Percentiles rank a stretch among this genome's conserved stretches.
These are phyloP conservation scores for Malassezia equina DNA, from an alignment of 1,284 basidiomycete species.

Conservation along the genomic window DNA sequence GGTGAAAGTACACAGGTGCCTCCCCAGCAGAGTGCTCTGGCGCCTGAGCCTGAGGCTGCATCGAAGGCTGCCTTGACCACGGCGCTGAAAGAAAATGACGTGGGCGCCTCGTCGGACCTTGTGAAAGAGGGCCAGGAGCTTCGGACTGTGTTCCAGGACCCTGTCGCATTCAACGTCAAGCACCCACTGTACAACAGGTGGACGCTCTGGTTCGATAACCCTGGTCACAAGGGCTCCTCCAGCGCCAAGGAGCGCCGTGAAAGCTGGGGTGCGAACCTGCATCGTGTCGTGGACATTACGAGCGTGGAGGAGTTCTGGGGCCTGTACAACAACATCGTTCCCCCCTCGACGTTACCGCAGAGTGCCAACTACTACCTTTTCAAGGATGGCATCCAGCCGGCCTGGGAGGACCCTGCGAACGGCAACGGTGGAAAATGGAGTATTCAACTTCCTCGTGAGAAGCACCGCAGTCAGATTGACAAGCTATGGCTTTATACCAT, in stretches of 20 bases:
- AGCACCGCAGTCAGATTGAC: slow-evolving; percentile 73
- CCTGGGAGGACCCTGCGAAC: slow-evolving; percentile 89
- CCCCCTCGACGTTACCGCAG: slow-evolving; percentile 82
- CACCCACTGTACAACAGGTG: slow-evolving; percentile 44
- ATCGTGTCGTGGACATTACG: slow-evolving; percentile 43
- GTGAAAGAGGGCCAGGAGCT: slow-evolving; percentile 20
- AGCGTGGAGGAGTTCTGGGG: slow-evolving; percentile 48
- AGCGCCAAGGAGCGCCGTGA: slow-evolving; percentile 38
- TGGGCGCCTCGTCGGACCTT: slow-evolving; percentile 9
- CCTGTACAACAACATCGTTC: slow-evolving; percentile 93
- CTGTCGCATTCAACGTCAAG: slow-evolving; percentile 46
- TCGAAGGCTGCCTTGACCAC: slow-evolving; percentile 32
- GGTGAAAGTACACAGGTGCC: neutral
- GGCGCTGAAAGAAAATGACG: slow-evolving; percentile 23
- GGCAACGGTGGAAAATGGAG: slow-evolving; percentile 96
- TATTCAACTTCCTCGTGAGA: slow-evolving; percentile 91
- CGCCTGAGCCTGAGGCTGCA: slow-evolving; percentile 29
- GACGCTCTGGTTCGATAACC: slow-evolving; percentile 48
- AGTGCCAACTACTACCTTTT: slow-evolving; percentile 99
- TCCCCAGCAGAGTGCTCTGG: slow-evolving; percentile 11
- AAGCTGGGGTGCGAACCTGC: slow-evolving; percentile 46
- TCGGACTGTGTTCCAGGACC: slow-evolving; percentile 44
- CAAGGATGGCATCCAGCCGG: slow-evolving; percentile 73
- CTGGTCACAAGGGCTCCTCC: slow-evolving; percentile 34
- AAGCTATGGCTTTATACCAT: slow-evolving; percentile 92